A percentile compares a stretch with the other conserved stretches of the same genome.
These are phyloP conservation scores for Fragaria nilgerrensis DNA, from an alignment of 306 rosid genomes.

Conservation along the genomic window DNA sequence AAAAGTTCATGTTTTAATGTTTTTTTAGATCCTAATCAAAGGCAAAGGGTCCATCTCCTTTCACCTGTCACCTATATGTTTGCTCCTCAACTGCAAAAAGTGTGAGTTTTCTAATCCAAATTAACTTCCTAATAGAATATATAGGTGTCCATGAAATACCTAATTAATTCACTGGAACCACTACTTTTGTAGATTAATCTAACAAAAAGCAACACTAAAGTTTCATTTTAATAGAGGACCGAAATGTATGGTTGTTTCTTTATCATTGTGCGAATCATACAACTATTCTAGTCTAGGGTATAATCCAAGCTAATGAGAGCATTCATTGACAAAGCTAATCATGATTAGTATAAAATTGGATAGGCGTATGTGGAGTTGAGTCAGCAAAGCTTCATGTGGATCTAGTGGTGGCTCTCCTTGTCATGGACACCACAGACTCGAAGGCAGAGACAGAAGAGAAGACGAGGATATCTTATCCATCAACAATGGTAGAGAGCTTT, in stretches of 20 bases:
- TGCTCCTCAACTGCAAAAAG: background rate
- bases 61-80: background rate
- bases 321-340: background rate
- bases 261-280: background rate
- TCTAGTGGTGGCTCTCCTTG: background rate
- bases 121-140: background rate
- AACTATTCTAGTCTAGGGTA: background rate
- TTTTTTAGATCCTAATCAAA: background rate
- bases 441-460: background rate
- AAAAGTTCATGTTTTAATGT: background rate
- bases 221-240: background rate
- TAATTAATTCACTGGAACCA: background rate
- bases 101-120: slow-evolving; percentile 7
- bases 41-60: background rate
- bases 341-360: background rate
- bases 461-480: background rate
- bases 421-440: background rate
- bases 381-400: slow-evolving; percentile 5
- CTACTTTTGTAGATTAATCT: slow-evolving; percentile 11
- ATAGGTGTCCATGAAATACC: background rate
- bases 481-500: background rate
- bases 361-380: slow-evolving; percentile 5
- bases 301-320: background rate
- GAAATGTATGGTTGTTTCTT: background rate
- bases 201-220: background rate